Percentiles rank a stretch among this genome's conserved stretches.
These are phyloP conservation scores for Litsea cubeba DNA, from an alignment of 164 flowering plant species.

Conservation along the genomic window DNA sequence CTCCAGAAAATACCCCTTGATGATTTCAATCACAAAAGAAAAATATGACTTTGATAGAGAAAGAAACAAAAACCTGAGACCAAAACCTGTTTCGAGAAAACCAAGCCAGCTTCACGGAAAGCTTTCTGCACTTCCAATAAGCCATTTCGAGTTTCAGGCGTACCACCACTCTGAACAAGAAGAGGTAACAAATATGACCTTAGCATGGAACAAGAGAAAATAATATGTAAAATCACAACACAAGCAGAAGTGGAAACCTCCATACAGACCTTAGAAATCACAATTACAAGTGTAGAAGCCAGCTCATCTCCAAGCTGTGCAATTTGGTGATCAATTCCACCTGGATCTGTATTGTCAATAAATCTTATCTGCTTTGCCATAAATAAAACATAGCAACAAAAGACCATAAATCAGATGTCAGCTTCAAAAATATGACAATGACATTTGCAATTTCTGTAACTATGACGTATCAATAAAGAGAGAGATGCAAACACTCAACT, in stretches of 20 bases:
- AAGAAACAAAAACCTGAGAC: constrained; percentile 70
- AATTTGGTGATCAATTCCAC: constrained; percentile 99
- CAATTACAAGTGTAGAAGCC: constrained; percentile 83
- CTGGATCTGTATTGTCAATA: constrained; percentile 98
- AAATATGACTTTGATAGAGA: background rate
- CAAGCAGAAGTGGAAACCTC: background rate
- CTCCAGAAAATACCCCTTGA: background rate
- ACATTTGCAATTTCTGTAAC: no score
- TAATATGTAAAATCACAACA: background rate
- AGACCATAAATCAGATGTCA: background rate
- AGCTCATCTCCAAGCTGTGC: constrained; percentile 95
- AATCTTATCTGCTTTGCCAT: constrained; percentile 70
- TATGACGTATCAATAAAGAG: no score
- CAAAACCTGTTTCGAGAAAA: constrained; percentile 95
- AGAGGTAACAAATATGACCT: background rate
- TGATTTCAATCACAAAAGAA: background rate
- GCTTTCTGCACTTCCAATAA: constrained; percentile 97
- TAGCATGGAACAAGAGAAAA: background rate
- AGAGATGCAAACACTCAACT: no score
- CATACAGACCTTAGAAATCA: constrained; percentile 77
- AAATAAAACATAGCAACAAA: constrained; percentile 1
- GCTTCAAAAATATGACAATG: background rate
- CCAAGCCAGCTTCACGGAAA: constrained; percentile 95
- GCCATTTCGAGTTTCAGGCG: constrained; percentile 98
- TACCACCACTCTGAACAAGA: constrained; percentile 80